A percentile compares a stretch with the other conserved stretches of the same genome.
Evolutionary conservation across 129 eudicot species (phyloP).

Genomic region (Centella asiatica): DNA sequence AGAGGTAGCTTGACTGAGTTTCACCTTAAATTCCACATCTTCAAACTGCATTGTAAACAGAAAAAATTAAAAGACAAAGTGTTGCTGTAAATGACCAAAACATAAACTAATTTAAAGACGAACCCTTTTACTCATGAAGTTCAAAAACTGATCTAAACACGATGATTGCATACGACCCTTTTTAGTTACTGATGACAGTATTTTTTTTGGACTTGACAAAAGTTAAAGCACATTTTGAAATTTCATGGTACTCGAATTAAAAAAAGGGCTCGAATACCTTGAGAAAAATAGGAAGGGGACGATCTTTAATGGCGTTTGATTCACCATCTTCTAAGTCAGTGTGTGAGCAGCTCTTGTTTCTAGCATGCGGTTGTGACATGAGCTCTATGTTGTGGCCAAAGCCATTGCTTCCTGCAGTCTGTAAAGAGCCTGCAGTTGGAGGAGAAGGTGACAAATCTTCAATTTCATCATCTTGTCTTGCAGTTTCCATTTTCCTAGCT

Average conservation of each 20-base stretch:
- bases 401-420: slow-evolving; percentile 51
- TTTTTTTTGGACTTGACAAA: no score
- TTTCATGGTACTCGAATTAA: no score
- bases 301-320: slow-evolving; percentile 29
- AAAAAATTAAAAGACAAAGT: not conserved
- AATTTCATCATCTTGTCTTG: slow-evolving; percentile 52
- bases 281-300: slow-evolving; percentile 76
- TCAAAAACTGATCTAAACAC: no score
- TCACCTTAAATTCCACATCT: slow-evolving; percentile 82
- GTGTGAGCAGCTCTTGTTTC: slow-evolving; percentile 48
- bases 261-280: slow-evolving; percentile 36
- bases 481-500: slow-evolving; percentile 33
- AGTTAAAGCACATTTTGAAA: no score
- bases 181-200: no score
- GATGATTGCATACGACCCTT: no score
- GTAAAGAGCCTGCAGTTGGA: slow-evolving; percentile 45
- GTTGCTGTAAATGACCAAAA: no score
- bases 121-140: no score
- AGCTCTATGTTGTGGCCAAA: slow-evolving; percentile 51
- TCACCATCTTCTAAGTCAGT: slow-evolving; percentile 57
- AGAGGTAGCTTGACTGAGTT: slow-evolving; percentile 36
- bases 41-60: slow-evolving; percentile 52
- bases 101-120: no score
- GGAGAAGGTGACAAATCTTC: slow-evolving; percentile 54
- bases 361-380: slow-evolving; percentile 47